Evolutionary conservation across 2,329 filamentous ascomycete species (phyloP), one percentile per base, ranked within the genome.

Genomic region (Venturia nashicola): DNA sequence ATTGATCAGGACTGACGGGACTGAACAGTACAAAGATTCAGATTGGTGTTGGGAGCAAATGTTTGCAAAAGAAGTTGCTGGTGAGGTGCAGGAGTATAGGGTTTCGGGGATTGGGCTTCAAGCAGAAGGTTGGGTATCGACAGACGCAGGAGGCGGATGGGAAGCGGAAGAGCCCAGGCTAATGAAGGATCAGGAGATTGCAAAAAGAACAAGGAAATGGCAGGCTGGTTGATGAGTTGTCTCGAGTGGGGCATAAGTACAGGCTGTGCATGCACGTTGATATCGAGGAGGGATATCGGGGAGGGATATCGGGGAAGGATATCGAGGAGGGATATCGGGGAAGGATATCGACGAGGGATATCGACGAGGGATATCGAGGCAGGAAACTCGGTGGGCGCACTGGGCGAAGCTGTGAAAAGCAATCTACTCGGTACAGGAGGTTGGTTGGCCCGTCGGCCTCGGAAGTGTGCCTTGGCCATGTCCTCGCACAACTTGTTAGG

Each of bases 141-240:
- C 9, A 27, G 23, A 57, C n/a, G 36, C 27, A 34, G 1, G 14
- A 18, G 7, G 27, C 5, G 12, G 6, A 32, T 6, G 36, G 51
- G 7, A 12, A 57, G 27, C 14, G 51, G 51, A 6, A 34, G n/a
- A 36, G 51, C 14, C 51, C 51, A 57, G 51, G 2, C 51, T 57
- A 36, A 57, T 34, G 32, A 57, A 36, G 27, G 51, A 57, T 36
- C 32, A 36, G 32, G 51, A 57, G 51, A 57, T 57, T 34, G 18
- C 51, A 20, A 20, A 23, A 20, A 36, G 39, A 57, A 57, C 51
- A 57, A 16, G 51, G 32, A 57, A 57, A 34, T 57, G 14, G 51
- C n/a, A n/a, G 51, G 51, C 32, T 57, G 51, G n/a, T 57, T 57
- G 51, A 57, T 57, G 51, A 57, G 51, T 11, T 57, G 51, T 57